Conservation (phyloP, 2,329 filamentous ascomycete genomes). For the Coniochaeta sp. region DNA sequence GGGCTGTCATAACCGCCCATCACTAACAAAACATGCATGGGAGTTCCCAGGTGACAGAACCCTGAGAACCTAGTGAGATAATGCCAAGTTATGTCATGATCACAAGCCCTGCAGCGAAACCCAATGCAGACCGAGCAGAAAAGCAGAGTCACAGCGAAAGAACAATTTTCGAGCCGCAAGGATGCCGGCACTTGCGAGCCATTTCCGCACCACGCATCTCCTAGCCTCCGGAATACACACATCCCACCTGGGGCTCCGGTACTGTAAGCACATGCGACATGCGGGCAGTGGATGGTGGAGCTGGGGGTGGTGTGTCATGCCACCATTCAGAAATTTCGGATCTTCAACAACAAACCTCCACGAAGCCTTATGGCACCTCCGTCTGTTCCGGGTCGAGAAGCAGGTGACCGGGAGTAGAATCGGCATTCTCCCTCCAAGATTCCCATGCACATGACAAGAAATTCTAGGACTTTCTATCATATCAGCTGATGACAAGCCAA, state of each 20-base stretch:
- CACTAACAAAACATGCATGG: too few relatives aligned
- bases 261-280: not conserved
- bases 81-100: not conserved
- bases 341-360: not conserved
- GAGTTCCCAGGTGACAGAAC: too few relatives aligned
- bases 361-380: not conserved
- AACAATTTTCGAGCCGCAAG: not conserved
- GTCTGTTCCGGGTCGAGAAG: not conserved
- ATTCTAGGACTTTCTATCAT: not conserved
- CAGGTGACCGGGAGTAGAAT: not conserved
- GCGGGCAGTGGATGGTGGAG: too few relatives aligned
- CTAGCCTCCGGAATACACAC: not conserved
- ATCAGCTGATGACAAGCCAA: not conserved
- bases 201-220: not conserved
- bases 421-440: not conserved
- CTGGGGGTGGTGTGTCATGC: slow-evolving; percentile 2
- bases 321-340: not conserved
- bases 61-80: too few relatives aligned
- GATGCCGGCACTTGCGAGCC: not conserved
- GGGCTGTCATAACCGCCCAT: too few relatives aligned
- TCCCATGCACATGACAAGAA: not conserved
- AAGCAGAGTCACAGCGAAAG: not conserved
- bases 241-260: too few relatives aligned
- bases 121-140: not conserved
- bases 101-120: too few relatives aligned